phyloP scores from a whole-genome alignment of 2,329 filamentous ascomycete genomes.

The Ophiostoma sp. region DNA sequence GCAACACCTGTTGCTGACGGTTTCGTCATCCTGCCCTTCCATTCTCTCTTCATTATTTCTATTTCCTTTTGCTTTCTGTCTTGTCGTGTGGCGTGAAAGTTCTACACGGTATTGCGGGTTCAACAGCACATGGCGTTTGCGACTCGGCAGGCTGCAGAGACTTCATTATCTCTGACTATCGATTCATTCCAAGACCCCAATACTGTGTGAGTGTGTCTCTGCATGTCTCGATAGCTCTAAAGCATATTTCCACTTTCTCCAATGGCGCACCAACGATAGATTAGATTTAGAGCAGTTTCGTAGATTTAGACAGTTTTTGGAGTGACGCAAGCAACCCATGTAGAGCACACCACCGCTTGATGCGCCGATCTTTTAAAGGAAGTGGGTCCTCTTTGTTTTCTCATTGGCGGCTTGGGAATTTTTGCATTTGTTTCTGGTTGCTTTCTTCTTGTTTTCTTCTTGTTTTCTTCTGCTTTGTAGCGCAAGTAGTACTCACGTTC shows the following conservation, averaged over 20 bases:
- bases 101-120: too few species aligned
- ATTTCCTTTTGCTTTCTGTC: not conserved
- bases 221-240: too few species aligned
- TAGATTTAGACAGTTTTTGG: not conserved
- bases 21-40: not conserved
- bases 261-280: not conserved
- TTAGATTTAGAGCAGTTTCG: not conserved
- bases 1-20: not conserved
- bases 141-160: too few species aligned
- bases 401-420: not conserved
- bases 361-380: not conserved
- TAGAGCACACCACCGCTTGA: constrained; percentile 20
- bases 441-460: not conserved
- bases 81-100: too few species aligned
- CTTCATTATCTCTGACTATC: too few species aligned
- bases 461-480: too few species aligned
- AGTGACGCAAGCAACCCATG: constrained; percentile 16
- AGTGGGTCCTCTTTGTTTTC: not conserved
- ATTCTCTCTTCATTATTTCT: not conserved
- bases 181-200: too few species aligned
- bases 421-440: not conserved
- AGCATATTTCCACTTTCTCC: too few species aligned
- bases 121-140: too few species aligned
- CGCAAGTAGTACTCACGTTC: too few species aligned
- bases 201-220: too few species aligned